Evolutionary conservation across 345 rosid genomes (phyloP), one percentile per base, ranked within the genome.

Genomic region (Cardamine resedifolia): DNA sequence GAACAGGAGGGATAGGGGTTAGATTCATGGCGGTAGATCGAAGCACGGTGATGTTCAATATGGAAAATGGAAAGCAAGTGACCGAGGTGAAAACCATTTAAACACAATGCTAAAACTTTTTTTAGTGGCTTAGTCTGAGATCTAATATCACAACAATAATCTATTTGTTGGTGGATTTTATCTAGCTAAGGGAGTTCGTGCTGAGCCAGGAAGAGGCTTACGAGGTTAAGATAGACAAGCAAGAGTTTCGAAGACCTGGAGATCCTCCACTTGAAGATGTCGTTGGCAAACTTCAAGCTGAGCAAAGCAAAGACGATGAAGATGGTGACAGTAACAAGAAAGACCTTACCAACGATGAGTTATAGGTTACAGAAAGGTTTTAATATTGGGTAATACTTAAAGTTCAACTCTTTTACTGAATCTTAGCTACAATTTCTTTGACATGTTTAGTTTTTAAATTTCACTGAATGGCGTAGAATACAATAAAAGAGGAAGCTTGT

Each of bases 161-260:
- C 12, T 6, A 4, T 19, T 6, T 71, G 10, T 16, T 12, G 26
- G 10, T 65, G 7, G n/a, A 23, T 53, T 43, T 33, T 44, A 43
- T 31, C 53, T 83, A 94, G 99, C 70, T 94, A 81, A 91, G 82
- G 85, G 98, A 95, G 60, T 95, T 88, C 41, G 64, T 95, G 23
- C 61, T 91, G 80, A 83, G 69, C 14, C 93, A 91, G 49, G 83
- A 75, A 16, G 99, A 95, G 23, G 94, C 93, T 15, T 91, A 91
- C 53, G 96, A 95, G 81, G 68, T 95, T 19, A 91, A 91, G 87
- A 83, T 90, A 4, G 96, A 91, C 36, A 96, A 95, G 34, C 84
- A 83, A 74, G 79, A 69, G 64, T 95, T 81, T 60, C 77, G 96
- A 36, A 83, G 96, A 78, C 78, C 90, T 1, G 99, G 96, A 44